Conservation (phyloP, 495 filamentous ascomycete species). For the Penicillium ochrochloron region DNA sequence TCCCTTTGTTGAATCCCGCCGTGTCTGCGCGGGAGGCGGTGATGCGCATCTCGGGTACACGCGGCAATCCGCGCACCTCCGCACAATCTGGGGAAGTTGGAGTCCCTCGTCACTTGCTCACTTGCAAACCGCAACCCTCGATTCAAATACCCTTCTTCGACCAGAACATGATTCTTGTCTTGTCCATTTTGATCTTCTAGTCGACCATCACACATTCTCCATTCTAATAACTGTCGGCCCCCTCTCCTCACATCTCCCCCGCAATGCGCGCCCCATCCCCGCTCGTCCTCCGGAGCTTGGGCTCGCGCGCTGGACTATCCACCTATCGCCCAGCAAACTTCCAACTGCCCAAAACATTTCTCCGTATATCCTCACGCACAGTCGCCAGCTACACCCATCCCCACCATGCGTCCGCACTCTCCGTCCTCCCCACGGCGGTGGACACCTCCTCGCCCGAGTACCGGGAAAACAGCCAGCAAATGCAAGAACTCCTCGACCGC, state of each 20-base stretch:
- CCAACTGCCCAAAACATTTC: conserved; percentile 6
- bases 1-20: background rate
- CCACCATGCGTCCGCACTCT: conserved; percentile 76
- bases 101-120: conserved; percentile 17
- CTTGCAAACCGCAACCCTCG: conserved; percentile 2
- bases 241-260: conserved; percentile 24
- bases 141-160: conserved; percentile 11
- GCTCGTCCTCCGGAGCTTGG: conserved; percentile 42
- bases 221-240: background rate
- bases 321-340: conserved; percentile 20
- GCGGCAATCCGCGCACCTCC: conserved; percentile 49
- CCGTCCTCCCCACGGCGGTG: conserved; percentile 72
- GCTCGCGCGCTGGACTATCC: conserved; percentile 28
- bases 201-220: background rate
- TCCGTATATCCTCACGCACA: conserved; percentile 20
- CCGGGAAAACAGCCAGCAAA: conserved; percentile 78
- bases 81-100: conserved; percentile 39
- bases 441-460: conserved; percentile 80
- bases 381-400: conserved; percentile 66
- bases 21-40: conserved; percentile 6
- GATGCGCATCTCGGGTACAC: conserved; percentile 41
- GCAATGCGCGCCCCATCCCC: conserved; percentile 46
- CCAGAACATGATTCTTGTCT: background rate
- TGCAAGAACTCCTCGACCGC: conserved; percentile 69
- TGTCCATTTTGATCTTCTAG: background rate